Base-by-base conservation (phyloP, 441 rosid genomes). In the Omphalea diandra region DNA sequence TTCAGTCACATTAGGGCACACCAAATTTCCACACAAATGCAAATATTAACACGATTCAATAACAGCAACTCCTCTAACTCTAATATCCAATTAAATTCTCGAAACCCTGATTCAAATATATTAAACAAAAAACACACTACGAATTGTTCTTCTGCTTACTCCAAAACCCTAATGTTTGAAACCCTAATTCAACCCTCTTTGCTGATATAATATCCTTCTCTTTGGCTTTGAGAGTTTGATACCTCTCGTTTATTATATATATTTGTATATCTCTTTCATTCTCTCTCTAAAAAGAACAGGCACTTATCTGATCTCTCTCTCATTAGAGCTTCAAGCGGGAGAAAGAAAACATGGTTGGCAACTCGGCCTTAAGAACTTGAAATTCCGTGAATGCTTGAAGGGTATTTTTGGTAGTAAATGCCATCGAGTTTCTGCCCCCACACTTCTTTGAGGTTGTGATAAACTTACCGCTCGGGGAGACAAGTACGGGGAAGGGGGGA, bases 331-430 rank as follows among this genome's bases (percentile, higher is more conserved):
- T 58, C 35, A 24, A 63, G 52, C n/a, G 55, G 55, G 65, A 68
- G 59, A 67, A 44, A 75, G 27, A 5, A 57, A 65, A 49, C 20
- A 31, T 3, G 58, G 38, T n/a, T 31, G 2, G 4, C 24, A 5
- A n/a, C 5, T 12, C 35, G 17, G 38, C 31, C 24, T 33, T 14
- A 12, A 22, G 41, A 32, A 61, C 44, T 55, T 73, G 87, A 71
- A 63, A 71, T 79, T 82, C 36, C 55, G 73, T 56, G 65, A 66
- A 74, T 61, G 50, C 57, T 71, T 5, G 15, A 53, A 77, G 90
- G 94, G 83, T 57, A 83, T 12, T 73, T 80, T 69, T 18, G 88
- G 73, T 27, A 79, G 58, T 65, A 32, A 2, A 32, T 1, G 36
- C 27, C 1, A 43, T 20, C 57, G 32, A 38, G 55, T 56, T 27